Conservation (phyloP, 2,329 filamentous ascomycete genomes). For the Cytospora paraplurivora region DNA sequence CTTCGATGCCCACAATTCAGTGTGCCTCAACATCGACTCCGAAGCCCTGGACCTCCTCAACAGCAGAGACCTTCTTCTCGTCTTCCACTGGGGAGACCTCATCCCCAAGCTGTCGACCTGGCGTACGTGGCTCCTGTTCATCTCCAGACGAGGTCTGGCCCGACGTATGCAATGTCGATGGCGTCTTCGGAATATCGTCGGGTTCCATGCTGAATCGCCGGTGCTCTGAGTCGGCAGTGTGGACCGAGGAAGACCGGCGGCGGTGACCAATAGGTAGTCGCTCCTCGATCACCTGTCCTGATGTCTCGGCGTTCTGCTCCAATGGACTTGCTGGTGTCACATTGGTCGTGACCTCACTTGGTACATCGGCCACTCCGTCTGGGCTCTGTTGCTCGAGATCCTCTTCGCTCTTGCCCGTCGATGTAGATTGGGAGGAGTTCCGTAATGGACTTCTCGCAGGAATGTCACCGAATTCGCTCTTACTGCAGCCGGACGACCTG, state of each 20-base stretch:
- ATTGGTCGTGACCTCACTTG: slow-evolving; percentile 11
- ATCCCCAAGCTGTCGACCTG: slow-evolving; percentile 29
- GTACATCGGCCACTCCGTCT: slow-evolving; percentile 21
- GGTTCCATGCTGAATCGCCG: slow-evolving; percentile 25
- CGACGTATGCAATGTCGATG: slow-evolving; percentile 29
- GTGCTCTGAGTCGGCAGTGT: slow-evolving; percentile 34
- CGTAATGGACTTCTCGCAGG: slow-evolving; percentile 52
- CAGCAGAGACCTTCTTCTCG: slow-evolving; percentile 19
- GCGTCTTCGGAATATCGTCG: slow-evolving; percentile 27
- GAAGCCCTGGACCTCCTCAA: slow-evolving; percentile 22
- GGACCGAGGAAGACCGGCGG: slow-evolving; percentile 34
- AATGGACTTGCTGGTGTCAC: slow-evolving; percentile 26
- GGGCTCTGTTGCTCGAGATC: slow-evolving; percentile 21
- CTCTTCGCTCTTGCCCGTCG: slow-evolving; percentile 25
- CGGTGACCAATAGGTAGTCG: slow-evolving; percentile 29
- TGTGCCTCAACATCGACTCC: slow-evolving; percentile 14
- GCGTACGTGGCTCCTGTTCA: slow-evolving; percentile 35
- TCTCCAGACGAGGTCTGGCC: slow-evolving; percentile 34
- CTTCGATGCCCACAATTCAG: background rate
- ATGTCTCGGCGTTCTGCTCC: slow-evolving; percentile 21
- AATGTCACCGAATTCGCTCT: slow-evolving; percentile 64
- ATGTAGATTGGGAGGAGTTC: slow-evolving; percentile 47
- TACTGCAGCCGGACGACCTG: slow-evolving; percentile 55
- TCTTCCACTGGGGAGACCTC: slow-evolving; percentile 23
- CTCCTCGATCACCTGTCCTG: slow-evolving; percentile 19